Evolutionary conservation across 2,329 filamentous ascomycete species (phyloP), one percentile per base, ranked within the genome.

Genomic region (Emergomyces orientalis): DNA sequence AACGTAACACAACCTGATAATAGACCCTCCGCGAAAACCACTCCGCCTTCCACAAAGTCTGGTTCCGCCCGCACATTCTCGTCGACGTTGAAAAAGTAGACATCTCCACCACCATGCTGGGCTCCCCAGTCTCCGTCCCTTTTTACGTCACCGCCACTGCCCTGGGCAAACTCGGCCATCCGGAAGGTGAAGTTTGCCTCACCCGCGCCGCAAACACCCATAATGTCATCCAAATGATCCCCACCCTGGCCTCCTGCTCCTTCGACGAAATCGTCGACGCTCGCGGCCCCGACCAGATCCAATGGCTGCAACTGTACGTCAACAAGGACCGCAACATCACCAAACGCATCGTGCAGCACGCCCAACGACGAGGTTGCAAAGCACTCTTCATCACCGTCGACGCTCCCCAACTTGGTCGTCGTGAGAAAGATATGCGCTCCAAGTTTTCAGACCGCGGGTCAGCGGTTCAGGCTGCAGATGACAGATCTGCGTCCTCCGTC

Each of bases 311-410:
- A 78, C 85, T 99, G 0, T 96, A 97, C 78, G 90, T 99, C 69
- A 99, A 99, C 84, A 94, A 95, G 76, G 89, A 99, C 79, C 88
- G 94, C 63, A 84, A 83, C 39, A 93, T 99, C 75, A 99, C 94
- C 9, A 86, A 89, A 77, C 85, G 85, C 66, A 97, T 99, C 69
- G 89, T 99, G 58, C 76, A 93, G 78, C 91, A 97, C 76, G 94
- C 94, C 65, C 94, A 99, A 79, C 81, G 81, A 71, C 88, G 94
- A 63, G 94, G 94, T 34, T 97, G 94, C 82, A 94, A 90, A 77
- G 94, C 88, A 11, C 86, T 99, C 22, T 99, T 99, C 81, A 97
- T 99, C 79, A 99, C 94, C 2, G 94, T 99, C 62, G 94, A 99
- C 75, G 94, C 94, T 60, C 94, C 94, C 6, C 93, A 97, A 76